phyloP scores from a whole-genome alignment of 768 basidiomycete species.

The Russula olivacea region DNA sequence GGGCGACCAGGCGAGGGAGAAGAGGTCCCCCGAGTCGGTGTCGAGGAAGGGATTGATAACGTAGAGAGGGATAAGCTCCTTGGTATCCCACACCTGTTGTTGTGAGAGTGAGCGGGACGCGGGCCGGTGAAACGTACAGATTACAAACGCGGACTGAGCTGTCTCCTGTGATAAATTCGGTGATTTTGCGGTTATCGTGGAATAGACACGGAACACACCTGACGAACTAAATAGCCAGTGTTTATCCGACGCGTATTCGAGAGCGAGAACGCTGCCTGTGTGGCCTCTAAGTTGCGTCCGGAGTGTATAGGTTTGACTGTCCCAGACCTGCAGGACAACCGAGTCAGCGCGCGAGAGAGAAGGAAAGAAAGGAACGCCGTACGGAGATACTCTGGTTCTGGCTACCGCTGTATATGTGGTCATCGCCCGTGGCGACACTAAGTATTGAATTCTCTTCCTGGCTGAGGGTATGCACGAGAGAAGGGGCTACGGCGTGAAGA shows the following conservation, averaged over 20 bases:
- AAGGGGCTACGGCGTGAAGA: constrained; percentile 7
- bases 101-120: neutral
- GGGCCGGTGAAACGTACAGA: neutral
- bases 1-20: constrained; percentile 75
- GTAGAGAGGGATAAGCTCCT: constrained; percentile 57
- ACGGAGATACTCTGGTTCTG: constrained; percentile 24
- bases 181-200: neutral
- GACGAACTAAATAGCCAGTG: constrained; percentile 89
- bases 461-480: constrained; percentile 18
- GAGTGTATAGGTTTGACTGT: constrained; percentile 62
- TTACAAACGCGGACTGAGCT: constrained; percentile 73
- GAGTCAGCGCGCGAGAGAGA: neutral
- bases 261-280: constrained; percentile 73
- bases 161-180: constrained; percentile 49
- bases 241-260: constrained; percentile 69
- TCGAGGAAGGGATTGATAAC: constrained; percentile 74
- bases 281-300: constrained; percentile 72
- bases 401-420: constrained; percentile 25
- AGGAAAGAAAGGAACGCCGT: neutral
- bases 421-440: constrained; percentile 17
- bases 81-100: constrained; percentile 77
- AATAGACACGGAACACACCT: constrained; percentile 40
- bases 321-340: constrained; percentile 69
- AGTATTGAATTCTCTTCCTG: constrained; percentile 17
- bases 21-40: constrained; percentile 79